Base-by-base conservation (phyloP, 805 yeast species). In the Komagataella kurtzmanii region DNA sequence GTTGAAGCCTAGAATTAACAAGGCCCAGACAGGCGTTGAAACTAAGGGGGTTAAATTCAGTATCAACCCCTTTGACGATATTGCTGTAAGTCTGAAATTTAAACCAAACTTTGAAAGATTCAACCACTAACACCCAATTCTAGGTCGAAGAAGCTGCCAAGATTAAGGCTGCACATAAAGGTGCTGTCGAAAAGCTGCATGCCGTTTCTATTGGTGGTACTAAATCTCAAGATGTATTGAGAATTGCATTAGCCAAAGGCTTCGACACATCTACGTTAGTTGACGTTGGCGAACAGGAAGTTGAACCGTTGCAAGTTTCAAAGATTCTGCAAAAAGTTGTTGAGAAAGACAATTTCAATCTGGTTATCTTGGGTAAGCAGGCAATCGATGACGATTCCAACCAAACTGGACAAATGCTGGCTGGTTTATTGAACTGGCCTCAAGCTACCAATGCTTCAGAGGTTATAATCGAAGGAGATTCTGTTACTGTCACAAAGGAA, bases 1-100 rank as follows among this genome's bases (percentile, higher is more conserved):
- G 14, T 77, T 90, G 60, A 86, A 85, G 68, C 99, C 99, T 48
- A 77, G 97, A 61, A 83, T 91, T 67, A 89, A 89, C 73, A 82
- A 87, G 66, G 72, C 95, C 12, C 81, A 80, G 49, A 83, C 88
- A 8, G 96, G 93, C 5, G 81, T 86, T 49, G 96, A 89, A 59
- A 80, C 91, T 52, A 79, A 85, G 56, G 97, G 97, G 53, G 87
- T 88, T 58, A 91, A 91, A 70, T 89, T 84, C 73, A 79, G 88
- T 62, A 88, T 91, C 66, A 93, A 93, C 66, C 99, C 99, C 52
- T 93, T 93, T 68, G 93, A 96, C 70, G 99, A 93, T 69, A 93
- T 93, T 64, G 99, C 99, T 7, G 80, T 55, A 50, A 17, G 61
- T 55, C 17, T 36, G 19, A 14, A 50, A 46, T 18, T 23, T 18